Base-by-base conservation (phyloP, 2,329 filamentous ascomycete genomes). In the Thelonectria discophora region DNA sequence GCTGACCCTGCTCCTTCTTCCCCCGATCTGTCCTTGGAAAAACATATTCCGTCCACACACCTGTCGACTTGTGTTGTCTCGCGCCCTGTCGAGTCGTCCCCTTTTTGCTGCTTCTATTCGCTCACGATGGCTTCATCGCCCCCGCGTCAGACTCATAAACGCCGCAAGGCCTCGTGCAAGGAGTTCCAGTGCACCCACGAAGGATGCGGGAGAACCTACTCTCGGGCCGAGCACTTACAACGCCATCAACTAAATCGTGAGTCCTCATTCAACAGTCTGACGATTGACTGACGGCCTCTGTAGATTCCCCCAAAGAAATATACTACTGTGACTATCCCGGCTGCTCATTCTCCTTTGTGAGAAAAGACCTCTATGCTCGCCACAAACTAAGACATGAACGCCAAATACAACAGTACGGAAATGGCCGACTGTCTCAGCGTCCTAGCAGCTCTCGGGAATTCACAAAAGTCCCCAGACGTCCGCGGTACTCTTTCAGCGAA, bases 181-280 rank as follows among this genome's bases (percentile, higher is more conserved):
- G 70, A 72, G 64, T 72, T 72, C 20, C 69, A 72, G 45, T 72
- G 70, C 68, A 72, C 70, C 51, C 70, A 72, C 57, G 70, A 72
- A 60, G 70, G 70, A 53, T 72, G 70, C 43, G 70, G 70, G 39
- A 67, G 70, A 55, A 72, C 70, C 17, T 72, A 72, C 27, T 72
- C 70, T 21, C 67, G 70, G 40, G 70, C 70, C 37, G 70, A 72
- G 42, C 70, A 72, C 46, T 68, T 72, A 10, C 70, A 72, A 46
- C 62, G 70, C 18, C 70, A 72, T 52, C 70, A 72, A 50, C 63
- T 72, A 15, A 72, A 72, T 45, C 70, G 70, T 72, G 8, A 57
- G 69, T 59, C 30, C 37, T n/a, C n/a, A n/a, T n/a, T n/a, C n/a
- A n/a, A n/a, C n/a, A n/a, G n/a, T n/a, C n/a, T n/a, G n/a, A n/a